Evolutionary conservation across 805 yeast species (phyloP).

Genomic region (Cyberlindnera nakhonratchasimensis): DNA sequence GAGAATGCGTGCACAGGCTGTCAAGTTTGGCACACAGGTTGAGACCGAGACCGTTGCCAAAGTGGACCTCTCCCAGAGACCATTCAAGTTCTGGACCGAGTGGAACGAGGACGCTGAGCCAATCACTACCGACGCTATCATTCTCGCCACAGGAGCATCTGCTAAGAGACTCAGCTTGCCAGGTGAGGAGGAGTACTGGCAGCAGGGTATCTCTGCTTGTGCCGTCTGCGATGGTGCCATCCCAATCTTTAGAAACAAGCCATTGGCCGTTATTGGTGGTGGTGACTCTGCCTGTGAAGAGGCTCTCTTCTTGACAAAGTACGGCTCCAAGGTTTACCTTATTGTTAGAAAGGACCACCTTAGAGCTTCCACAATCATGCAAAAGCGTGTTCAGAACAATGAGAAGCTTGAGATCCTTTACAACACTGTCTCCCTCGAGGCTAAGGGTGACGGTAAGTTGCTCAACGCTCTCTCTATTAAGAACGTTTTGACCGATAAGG

Average conservation of each 20-base stretch:
- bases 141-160: conserved; percentile 96
- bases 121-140: conserved; percentile 85
- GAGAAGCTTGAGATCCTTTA: conserved; percentile 88
- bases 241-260: conserved; percentile 97
- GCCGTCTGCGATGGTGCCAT: conserved; percentile 99
- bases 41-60: conserved; percentile 94
- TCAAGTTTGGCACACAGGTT: conserved; percentile 86
- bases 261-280: conserved; percentile 97
- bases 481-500: conserved; percentile 70
- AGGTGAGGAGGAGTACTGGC: conserved; percentile 99
- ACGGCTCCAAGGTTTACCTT: conserved; percentile 92
- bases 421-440: conserved; percentile 82
- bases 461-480: conserved; percentile 61
- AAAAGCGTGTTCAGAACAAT: conserved; percentile 79
- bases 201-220: conserved; percentile 98
- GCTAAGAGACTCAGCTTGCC: conserved; percentile 93
- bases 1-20: conserved; percentile 85
- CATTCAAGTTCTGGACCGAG: conserved; percentile 97
- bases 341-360: conserved; percentile 91
- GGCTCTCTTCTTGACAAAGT: conserved; percentile 93
- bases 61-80: conserved; percentile 81
- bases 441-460: conserved; percentile 90
- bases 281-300: conserved; percentile 99
- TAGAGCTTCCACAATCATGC: conserved; percentile 97
- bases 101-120: conserved; percentile 91